These are phyloP conservation scores for Ascochyta pisi DNA, from an alignment of 2,329 filamentous ascomycete genomes.

Conservation along the genomic window DNA sequence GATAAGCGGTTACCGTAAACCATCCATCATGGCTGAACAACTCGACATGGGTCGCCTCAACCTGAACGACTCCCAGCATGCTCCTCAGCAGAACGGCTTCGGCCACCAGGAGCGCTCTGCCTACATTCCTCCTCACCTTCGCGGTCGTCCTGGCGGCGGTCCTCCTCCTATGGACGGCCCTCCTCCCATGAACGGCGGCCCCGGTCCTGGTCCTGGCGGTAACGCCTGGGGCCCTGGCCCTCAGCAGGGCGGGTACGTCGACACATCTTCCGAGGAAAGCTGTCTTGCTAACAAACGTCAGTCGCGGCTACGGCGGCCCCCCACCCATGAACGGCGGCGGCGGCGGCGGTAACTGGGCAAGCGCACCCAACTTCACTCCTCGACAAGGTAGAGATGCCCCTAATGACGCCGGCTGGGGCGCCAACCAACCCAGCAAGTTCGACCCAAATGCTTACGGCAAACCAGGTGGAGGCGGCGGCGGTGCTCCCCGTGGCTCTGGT, in stretches of 20 bases:
- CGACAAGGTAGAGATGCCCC: constrained; percentile 47
- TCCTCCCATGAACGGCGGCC: constrained; percentile 62
- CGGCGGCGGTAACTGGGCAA: constrained; percentile 64
- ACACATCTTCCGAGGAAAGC: constrained; percentile 1
- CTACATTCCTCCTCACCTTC: constrained; percentile 87
- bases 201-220: constrained; percentile 58
- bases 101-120: constrained; percentile 67
- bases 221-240: constrained; percentile 64
- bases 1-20: constrained; percentile 14
- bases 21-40: constrained; percentile 58
- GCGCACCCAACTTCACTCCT: constrained; percentile 64
- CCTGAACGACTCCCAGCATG: constrained; percentile 71
- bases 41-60: constrained; percentile 80
- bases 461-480: constrained; percentile 59
- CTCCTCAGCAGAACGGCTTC: constrained; percentile 55
- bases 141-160: constrained; percentile 52
- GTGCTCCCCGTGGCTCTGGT: constrained; percentile 78
- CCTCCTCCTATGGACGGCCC: constrained; percentile 50
- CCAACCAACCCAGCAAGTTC: constrained; percentile 56
- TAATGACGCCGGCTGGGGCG: constrained; percentile 50
- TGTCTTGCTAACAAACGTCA: constrained; percentile 29
- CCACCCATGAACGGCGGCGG: constrained; percentile 60
- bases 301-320: constrained; percentile 42
- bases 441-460: constrained; percentile 70
- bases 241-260: constrained; percentile 30